These are phyloP conservation scores for Coemansia sp. DNA, from an alignment of 192 early-diverging fungal species.

Conservation along the genomic window DNA sequence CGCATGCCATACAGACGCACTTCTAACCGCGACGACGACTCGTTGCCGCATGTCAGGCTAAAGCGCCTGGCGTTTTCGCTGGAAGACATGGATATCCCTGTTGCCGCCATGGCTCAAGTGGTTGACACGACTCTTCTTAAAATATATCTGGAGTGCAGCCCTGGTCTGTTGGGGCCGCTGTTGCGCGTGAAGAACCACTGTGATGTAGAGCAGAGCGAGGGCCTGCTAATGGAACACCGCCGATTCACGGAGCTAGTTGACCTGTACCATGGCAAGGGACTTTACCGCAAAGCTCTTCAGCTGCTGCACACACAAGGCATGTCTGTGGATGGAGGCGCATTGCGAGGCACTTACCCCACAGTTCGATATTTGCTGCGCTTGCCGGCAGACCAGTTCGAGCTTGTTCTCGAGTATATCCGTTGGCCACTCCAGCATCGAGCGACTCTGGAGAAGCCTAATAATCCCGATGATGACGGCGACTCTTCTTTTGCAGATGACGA, in stretches of 20 bases:
- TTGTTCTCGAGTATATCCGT: slow-evolving; percentile 77
- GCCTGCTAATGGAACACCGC: slow-evolving; percentile 68
- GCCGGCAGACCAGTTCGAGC: slow-evolving; percentile 68
- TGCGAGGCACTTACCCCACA: slow-evolving; percentile 61
- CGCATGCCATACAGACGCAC: no score
- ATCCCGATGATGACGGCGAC: slow-evolving; percentile 30
- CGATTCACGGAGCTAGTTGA: slow-evolving; percentile 89
- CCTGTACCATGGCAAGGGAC: slow-evolving; percentile 85
- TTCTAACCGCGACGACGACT: slow-evolving; percentile 22
- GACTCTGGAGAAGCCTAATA: slow-evolving; percentile 40
- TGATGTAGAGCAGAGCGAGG: slow-evolving; percentile 78
- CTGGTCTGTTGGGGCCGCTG: slow-evolving; percentile 83
- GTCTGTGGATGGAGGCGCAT: slow-evolving; percentile 46
- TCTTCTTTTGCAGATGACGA: slow-evolving; percentile 19
- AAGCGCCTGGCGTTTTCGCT: slow-evolving; percentile 41
- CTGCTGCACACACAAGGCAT: slow-evolving; percentile 60
- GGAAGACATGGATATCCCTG: slow-evolving; percentile 37
- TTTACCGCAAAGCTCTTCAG: slow-evolving; percentile 86
- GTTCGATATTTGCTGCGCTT: slow-evolving; percentile 76
- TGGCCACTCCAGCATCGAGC: slow-evolving; percentile 73
- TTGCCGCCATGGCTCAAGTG: slow-evolving; percentile 56
- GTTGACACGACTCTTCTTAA: slow-evolving; percentile 90
- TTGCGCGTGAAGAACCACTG: slow-evolving; percentile 85
- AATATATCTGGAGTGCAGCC: slow-evolving; percentile 83
- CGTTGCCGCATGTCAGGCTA: slow-evolving; percentile 40